These are phyloP conservation scores for Trichosporon ovoides DNA, from an alignment of 1,284 basidiomycete species.

Conservation along the genomic window DNA sequence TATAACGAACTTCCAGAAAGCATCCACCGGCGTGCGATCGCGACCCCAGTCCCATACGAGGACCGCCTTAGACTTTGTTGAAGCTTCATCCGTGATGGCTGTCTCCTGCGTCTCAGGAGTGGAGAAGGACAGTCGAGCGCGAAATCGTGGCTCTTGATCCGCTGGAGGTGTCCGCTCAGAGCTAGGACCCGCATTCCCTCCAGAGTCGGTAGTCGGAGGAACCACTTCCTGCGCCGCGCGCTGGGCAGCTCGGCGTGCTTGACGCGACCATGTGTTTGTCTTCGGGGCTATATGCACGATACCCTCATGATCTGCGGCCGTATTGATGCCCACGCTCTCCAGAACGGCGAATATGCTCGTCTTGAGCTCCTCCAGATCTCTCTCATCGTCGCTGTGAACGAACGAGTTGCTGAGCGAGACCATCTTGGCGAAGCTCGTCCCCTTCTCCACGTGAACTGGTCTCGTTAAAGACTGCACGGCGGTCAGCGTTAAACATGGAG, in stretches of 20 bases:
- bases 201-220: neutral
- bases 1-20: slow-evolving; percentile 60
- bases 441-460: slow-evolving; percentile 46
- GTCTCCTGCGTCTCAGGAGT: neutral
- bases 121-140: slow-evolving; percentile 19
- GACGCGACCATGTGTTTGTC: slow-evolving; percentile 68
- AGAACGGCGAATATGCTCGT: slow-evolving; percentile 22
- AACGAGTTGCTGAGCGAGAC: slow-evolving; percentile 49
- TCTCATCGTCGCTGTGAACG: slow-evolving; percentile 44
- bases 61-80: slow-evolving; percentile 37
- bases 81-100: slow-evolving; percentile 5
- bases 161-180: neutral
- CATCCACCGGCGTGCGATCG: slow-evolving; percentile 61
- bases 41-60: slow-evolving; percentile 62
- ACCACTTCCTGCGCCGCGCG: slow-evolving; percentile 5
- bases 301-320: neutral
- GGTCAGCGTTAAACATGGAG: neutral
- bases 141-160: slow-evolving; percentile 27
- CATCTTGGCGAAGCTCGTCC: slow-evolving; percentile 53
- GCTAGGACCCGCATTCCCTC: neutral
- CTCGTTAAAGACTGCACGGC: slow-evolving; percentile 23
- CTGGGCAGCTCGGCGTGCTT: slow-evolving; percentile 53
- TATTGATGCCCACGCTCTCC: neutral
- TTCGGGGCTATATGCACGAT: slow-evolving; percentile 51
- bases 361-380: slow-evolving; percentile 34